These are phyloP conservation scores for Colletotrichum salicis DNA, from an alignment of 2,329 filamentous ascomycete genomes.

Conservation along the genomic window DNA sequence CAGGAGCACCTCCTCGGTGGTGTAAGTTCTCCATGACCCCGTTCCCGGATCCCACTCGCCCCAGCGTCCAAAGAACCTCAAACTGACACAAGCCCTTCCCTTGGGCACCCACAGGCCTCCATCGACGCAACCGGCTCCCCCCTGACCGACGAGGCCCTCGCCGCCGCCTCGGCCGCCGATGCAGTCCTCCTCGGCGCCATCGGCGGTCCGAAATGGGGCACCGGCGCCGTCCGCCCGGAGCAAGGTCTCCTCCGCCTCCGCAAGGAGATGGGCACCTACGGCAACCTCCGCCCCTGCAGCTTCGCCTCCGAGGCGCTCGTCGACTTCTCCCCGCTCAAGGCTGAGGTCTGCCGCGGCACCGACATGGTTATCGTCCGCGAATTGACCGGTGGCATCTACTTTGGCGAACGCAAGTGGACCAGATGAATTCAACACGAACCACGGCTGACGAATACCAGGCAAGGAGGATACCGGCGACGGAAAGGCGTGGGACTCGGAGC, in stretches of 20 bases:
- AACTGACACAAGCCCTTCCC: neutral
- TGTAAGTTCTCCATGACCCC: conserved; percentile 65
- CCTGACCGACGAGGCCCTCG: conserved; percentile 84
- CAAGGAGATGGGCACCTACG: conserved; percentile 93
- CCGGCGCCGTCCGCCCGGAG: conserved; percentile 86
- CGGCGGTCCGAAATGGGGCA: conserved; percentile 97
- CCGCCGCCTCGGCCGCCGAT: conserved; percentile 84
- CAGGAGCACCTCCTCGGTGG: conserved; percentile 91
- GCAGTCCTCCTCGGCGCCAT: conserved; percentile 94
- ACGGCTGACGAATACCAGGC: too few relatives aligned
- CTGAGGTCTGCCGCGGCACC: conserved; percentile 83
- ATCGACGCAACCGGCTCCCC: conserved; percentile 84
- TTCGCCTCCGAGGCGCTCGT: conserved; percentile 90
- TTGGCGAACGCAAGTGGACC: conserved; percentile 73
- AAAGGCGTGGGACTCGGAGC: conserved; percentile 83
- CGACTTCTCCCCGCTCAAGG: conserved; percentile 86
- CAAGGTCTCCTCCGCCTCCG: conserved; percentile 91
- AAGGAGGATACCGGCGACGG: conserved; percentile 82
- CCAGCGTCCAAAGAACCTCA: neutral
- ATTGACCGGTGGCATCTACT: conserved; percentile 93
- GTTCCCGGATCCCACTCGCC: neutral
- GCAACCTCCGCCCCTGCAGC: conserved; percentile 95
- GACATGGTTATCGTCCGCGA: conserved; percentile 95
- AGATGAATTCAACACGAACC: too few relatives aligned
- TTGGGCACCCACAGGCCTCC: conserved; percentile 71